phyloP scores from a whole-genome alignment of 2,329 filamentous ascomycete genomes.

The Colletotrichum eremochloae region DNA sequence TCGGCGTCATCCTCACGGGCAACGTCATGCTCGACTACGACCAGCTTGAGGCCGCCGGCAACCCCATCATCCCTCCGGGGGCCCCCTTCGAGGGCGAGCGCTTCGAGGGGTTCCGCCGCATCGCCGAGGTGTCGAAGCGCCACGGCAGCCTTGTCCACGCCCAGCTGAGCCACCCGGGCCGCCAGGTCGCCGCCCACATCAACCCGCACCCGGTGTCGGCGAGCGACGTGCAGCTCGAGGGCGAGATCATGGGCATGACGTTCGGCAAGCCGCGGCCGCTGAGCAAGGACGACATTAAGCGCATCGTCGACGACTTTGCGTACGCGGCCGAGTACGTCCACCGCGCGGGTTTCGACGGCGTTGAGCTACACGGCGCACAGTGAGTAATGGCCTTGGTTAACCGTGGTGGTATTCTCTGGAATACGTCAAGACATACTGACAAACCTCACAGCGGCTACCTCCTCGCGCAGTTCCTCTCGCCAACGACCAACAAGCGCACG shows the following conservation, averaged over 20 bases:
- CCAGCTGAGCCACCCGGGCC: constrained; percentile 74
- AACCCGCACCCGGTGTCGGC: constrained; percentile 56
- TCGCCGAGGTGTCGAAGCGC: constrained; percentile 63
- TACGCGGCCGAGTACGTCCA: constrained; percentile 69
- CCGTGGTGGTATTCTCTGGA: no score
- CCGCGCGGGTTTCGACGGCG: constrained; percentile 66
- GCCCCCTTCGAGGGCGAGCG: constrained; percentile 66
- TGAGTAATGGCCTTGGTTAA: constrained; percentile 7
- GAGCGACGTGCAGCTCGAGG: constrained; percentile 55
- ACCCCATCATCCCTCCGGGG: constrained; percentile 67
- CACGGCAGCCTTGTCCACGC: constrained; percentile 68
- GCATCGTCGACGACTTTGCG: constrained; percentile 66
- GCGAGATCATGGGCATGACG: constrained; percentile 58
- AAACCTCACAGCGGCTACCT: constrained; percentile 56
- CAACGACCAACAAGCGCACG: constrained; percentile 58
- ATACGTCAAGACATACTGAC: neutral
- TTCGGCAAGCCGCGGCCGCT: constrained; percentile 67
- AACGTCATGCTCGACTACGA: constrained; percentile 73
- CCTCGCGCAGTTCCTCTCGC: constrained; percentile 59
- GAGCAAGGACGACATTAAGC: constrained; percentile 63
- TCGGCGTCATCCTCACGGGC: constrained; percentile 68
- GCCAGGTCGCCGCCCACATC: constrained; percentile 58
- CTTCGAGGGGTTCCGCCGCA: constrained; percentile 66
- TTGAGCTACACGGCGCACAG: constrained; percentile 63
- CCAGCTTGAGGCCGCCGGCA: constrained; percentile 66